A percentile compares a stretch with the other conserved stretches of the same genome.
These are phyloP conservation scores for Tetracladium marchalianum DNA, from an alignment of 495 filamentous ascomycete genomes.

Conservation along the genomic window DNA sequence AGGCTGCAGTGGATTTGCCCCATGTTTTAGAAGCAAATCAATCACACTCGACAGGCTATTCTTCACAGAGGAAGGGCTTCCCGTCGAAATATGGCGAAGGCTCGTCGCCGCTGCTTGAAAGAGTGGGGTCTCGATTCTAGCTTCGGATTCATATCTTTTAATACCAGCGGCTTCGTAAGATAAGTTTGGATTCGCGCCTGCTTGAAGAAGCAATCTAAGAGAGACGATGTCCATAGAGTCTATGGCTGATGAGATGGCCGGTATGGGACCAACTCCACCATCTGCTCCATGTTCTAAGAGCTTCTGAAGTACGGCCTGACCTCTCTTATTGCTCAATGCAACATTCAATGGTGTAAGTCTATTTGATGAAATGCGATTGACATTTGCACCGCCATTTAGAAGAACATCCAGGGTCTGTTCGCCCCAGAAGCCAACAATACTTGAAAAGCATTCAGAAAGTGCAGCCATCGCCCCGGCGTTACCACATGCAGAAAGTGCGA, in stretches of 20 bases:
- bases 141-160: neutral
- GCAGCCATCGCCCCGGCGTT: too few relatives aligned
- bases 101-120: too few relatives aligned
- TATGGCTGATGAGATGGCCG: constrained; percentile 3
- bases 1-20: neutral
- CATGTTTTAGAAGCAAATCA: neutral
- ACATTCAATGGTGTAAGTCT: constrained; percentile 11
- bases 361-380: constrained; percentile 22
- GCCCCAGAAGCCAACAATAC: neutral
- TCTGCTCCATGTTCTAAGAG: constrained; percentile 17
- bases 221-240: neutral
- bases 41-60: neutral
- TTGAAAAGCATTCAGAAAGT: too few relatives aligned
- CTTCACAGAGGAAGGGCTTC: too few relatives aligned
- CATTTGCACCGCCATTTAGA: constrained; percentile 26
- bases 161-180: neutral
- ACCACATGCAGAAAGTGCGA: constrained; percentile 18
- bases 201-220: neutral
- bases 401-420: constrained; percentile 20
- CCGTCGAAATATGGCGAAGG: too few relatives aligned
- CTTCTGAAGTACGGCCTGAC: constrained; percentile 23
- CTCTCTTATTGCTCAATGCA: constrained; percentile 23
- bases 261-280: neutral
- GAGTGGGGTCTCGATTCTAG: too few relatives aligned
- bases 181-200: neutral